These are phyloP conservation scores for Geotrichum phurueaensis DNA, from an alignment of 1,139 yeast genomes.

Conservation along the genomic window DNA sequence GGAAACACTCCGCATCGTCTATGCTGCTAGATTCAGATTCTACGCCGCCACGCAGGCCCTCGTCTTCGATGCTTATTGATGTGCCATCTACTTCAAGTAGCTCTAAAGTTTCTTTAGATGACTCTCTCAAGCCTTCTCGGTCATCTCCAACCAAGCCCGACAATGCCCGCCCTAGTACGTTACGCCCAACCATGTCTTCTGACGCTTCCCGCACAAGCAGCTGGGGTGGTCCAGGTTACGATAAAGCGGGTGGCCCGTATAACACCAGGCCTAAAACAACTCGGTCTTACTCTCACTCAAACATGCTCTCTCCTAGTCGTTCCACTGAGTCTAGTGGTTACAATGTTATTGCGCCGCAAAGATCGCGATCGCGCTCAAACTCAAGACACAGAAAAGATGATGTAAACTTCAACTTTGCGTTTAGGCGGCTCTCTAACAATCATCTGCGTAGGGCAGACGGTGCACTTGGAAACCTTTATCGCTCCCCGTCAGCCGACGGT, in stretches of 20 bases:
- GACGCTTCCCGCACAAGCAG: not conserved
- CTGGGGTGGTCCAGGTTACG: not conserved
- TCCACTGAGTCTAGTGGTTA: slow-evolving; percentile 18
- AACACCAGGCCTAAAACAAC: not conserved
- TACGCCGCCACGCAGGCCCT: not conserved
- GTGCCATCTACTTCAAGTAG: not conserved
- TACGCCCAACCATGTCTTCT: slow-evolving; percentile 12
- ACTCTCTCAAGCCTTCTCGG: slow-evolving; percentile 2
- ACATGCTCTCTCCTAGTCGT: slow-evolving; percentile 16
- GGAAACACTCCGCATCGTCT: slow-evolving; percentile 7
- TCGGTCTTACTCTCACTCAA: slow-evolving; percentile 6
- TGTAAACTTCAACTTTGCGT: slow-evolving; percentile 24
- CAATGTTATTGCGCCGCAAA: slow-evolving; percentile 15
- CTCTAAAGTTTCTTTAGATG: not conserved
- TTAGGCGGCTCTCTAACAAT: slow-evolving; percentile 25
- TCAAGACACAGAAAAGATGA: slow-evolving; percentile 16
- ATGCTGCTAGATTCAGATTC: slow-evolving; percentile 7
- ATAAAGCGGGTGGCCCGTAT: not conserved
- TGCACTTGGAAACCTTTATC: slow-evolving; percentile 23
- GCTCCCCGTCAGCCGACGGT: slow-evolving; percentile 17
- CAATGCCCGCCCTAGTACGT: not conserved
- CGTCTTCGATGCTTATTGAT: slow-evolving; percentile 6
- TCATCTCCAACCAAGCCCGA: slow-evolving; percentile 9
- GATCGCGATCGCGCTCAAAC: slow-evolving; percentile 15
- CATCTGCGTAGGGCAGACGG: slow-evolving; percentile 27